Conservation (phyloP, 768 basidiomycete genomes). For the Kwoniella dendrophila region DNA sequence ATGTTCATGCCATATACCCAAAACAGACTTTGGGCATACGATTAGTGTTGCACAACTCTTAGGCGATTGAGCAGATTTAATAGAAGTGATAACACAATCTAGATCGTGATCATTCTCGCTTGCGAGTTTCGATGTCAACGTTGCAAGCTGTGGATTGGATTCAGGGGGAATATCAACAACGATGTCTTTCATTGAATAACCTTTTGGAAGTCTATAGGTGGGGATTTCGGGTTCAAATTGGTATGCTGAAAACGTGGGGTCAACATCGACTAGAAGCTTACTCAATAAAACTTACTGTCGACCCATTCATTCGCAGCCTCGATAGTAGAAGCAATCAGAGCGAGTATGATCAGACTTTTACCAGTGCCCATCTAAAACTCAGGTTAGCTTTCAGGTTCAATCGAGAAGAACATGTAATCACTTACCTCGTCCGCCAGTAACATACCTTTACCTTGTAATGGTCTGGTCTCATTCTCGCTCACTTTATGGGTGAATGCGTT, state of each 20-base stretch:
- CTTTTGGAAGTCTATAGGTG: neutral
- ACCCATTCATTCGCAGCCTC: neutral
- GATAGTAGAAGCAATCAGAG: neutral
- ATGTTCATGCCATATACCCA: neutral
- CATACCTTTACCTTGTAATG: conserved; percentile 1
- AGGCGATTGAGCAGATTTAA: neutral
- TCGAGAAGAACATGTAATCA: neutral
- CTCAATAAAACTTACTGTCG: neutral
- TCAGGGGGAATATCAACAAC: neutral
- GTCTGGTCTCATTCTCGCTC: neutral
- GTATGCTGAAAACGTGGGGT: neutral
- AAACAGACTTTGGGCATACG: neutral
- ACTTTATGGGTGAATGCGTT: neutral
- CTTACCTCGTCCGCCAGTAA: conserved; percentile 7
- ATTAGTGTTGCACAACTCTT: neutral
- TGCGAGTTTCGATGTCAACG: neutral
- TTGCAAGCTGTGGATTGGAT: neutral
- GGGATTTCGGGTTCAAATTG: neutral
- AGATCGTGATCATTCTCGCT: neutral
- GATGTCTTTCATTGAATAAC: neutral
- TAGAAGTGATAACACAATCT: too few relatives aligned
- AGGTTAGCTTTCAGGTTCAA: too few relatives aligned
- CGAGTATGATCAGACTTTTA: neutral
- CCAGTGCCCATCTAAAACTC: conserved; percentile 5
- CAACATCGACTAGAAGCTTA: neutral